Conservation (phyloP, 495 filamentous ascomycete genomes). For the Hypoxylon subgilvum region DNA sequence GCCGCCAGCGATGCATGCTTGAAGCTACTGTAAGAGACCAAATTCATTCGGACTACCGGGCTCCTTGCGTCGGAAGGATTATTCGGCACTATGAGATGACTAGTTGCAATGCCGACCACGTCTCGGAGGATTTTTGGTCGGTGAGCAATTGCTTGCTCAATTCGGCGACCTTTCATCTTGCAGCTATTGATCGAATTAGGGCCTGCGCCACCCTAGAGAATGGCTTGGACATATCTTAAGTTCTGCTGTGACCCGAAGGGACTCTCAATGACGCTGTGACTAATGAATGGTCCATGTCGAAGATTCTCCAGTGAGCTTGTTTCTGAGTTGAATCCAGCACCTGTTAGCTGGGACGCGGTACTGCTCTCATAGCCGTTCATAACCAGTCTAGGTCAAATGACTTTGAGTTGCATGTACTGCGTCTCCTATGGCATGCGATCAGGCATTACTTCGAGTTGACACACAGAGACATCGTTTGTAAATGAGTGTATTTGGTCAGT, state of each 20-base stretch:
- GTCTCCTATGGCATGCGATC: too few relatives aligned
- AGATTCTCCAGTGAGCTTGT: too few relatives aligned
- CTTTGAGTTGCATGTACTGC: neutral
- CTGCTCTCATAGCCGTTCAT: neutral
- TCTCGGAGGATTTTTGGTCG: neutral
- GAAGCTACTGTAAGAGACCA: neutral
- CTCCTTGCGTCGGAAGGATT: conserved; percentile 3
- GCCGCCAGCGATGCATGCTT: conserved; percentile 3
- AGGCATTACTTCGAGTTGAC: too few relatives aligned
- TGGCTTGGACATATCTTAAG: neutral
- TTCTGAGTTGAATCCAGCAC: too few relatives aligned
- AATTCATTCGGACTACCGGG: conserved; percentile 8
- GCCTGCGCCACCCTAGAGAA: conserved; percentile 2
- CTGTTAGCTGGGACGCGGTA: neutral
- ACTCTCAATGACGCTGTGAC: neutral
- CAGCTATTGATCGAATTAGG: conserved; percentile 5
- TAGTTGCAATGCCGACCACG: conserved; percentile 3
- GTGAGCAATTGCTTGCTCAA: conserved; percentile 1
- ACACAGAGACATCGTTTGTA: too few relatives aligned
- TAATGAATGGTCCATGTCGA: conserved; percentile 4
- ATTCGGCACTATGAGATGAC: conserved; percentile 2
- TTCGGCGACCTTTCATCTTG: conserved; percentile 2
- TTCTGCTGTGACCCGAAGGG: conserved; percentile 1
- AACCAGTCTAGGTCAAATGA: neutral
- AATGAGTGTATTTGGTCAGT: too few relatives aligned